Conservation (phyloP, 306 rosid genomes). For the cucumber (Cucumis sativus) region DNA sequence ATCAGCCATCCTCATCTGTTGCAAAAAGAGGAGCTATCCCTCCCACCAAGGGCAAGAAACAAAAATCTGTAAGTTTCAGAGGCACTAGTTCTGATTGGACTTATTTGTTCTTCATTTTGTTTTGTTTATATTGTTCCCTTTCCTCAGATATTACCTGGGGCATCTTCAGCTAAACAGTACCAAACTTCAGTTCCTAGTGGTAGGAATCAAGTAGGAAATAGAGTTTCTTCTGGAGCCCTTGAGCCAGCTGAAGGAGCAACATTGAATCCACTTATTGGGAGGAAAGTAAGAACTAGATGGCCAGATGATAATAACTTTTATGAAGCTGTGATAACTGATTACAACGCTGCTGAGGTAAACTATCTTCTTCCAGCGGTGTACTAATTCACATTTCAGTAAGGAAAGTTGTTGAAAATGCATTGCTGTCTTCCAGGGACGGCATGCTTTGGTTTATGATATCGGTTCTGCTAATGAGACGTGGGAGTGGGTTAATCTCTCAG, state of each 20-base stretch:
- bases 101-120: constrained; percentile 2
- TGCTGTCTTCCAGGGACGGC: constrained; percentile 49
- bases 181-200: constrained; percentile 64
- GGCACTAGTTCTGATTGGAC: background rate
- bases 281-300: constrained; percentile 88
- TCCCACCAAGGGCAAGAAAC: constrained; percentile 69
- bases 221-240: constrained; percentile 46
- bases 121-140: constrained; percentile 9
- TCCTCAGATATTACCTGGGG: constrained; percentile 43
- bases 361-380: background rate
- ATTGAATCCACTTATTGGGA: constrained; percentile 49
- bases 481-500: constrained; percentile 90
- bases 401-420: constrained; percentile 11
- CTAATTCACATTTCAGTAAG: background rate
- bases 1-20: constrained; percentile 74
- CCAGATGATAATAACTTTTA: constrained; percentile 92
- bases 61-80: constrained; percentile 56
- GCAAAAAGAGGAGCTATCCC: constrained; percentile 66
- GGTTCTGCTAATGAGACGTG: constrained; percentile 58
- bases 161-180: constrained; percentile 56
- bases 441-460: constrained; percentile 70
- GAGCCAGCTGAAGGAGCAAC: constrained; percentile 56
- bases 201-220: constrained; percentile 53
- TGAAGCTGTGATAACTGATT: constrained; percentile 73
- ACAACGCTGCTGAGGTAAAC: constrained; percentile 53